Base-by-base conservation (phyloP, 129 eudicot species). In the Cynara cardunculus region DNA sequence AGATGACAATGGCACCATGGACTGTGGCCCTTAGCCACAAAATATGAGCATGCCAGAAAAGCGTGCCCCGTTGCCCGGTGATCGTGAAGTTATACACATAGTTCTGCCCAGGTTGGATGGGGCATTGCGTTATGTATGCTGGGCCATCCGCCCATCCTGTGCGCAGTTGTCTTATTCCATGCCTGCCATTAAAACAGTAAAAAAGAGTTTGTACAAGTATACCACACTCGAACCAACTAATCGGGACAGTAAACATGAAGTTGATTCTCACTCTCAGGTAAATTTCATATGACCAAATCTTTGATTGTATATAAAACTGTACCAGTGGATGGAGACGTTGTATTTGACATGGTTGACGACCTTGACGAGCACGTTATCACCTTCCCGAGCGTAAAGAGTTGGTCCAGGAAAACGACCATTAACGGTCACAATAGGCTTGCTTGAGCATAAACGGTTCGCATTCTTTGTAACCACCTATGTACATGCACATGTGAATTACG, bases 111-210 rank as follows among this genome's bases (percentile, higher is more conserved):
- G 93, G 87, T 37, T 74, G 91, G 75, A 91, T 91, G 3, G 93
- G 96, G 75, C 96, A 91, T 34, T 91, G 93, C 9, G 96, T 91
- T 41, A 91, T 89, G 69, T 89, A 91, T 25, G 96, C 92, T 0
- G 96, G 93, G 8, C 93, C 96, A 32, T 91, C 96, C 0, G 96
- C 86, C 96, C 96, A 91, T 3, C 96, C 96, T 32, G 96, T 91
- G 79, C 96, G 85, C 13, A 91, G 61, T 79, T 91, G 96, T 72
- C 96, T 81, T 22, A 91, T 70, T 12, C 96, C 96, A 70, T 91
- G 96, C 96, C 96, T 91, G 25, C 35, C 69, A 69, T 5, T 26
- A 9, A 13, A 7, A 82, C 14, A 39, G 4, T 61, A 27, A 67
- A 37, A 78, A 39, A 46, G 14, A 44, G 8, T 19, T 11, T 24